These are phyloP conservation scores for Leishmania braziliensis DNA, from an alignment of 208 protist genomes.

Conservation along the genomic window DNA sequence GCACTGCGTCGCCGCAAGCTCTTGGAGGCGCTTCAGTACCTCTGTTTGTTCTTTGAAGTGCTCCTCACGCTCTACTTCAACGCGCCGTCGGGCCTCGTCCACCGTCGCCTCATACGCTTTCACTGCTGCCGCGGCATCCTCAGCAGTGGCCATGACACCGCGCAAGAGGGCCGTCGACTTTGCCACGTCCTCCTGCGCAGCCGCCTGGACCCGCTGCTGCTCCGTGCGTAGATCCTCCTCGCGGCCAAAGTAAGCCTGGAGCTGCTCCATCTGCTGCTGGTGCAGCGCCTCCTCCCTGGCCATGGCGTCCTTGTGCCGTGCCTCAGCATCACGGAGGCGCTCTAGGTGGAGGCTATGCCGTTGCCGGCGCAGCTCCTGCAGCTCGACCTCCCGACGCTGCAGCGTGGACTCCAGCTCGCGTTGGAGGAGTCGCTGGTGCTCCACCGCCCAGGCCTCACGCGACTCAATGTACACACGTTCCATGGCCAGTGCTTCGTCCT, in stretches of 20 bases:
- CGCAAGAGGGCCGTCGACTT: slow-evolving; percentile 42
- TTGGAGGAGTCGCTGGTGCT: slow-evolving; percentile 69
- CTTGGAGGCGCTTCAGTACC: slow-evolving; percentile 42
- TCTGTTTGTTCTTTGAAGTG: slow-evolving; percentile 38
- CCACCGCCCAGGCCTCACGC: slow-evolving; percentile 67
- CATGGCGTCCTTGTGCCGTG: slow-evolving; percentile 56
- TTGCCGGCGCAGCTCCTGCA: slow-evolving; percentile 58
- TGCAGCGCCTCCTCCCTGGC: slow-evolving; percentile 62
- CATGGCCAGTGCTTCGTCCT: slow-evolving; percentile 70
- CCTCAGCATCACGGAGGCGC: slow-evolving; percentile 58
- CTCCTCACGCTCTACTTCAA: slow-evolving; percentile 43
- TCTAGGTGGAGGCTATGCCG: slow-evolving; percentile 67
- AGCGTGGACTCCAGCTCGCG: slow-evolving; percentile 56
- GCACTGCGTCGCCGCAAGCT: slow-evolving; percentile 51
- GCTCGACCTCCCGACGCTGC: slow-evolving; percentile 49
- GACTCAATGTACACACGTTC: slow-evolving; percentile 76
- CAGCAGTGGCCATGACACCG: slow-evolving; percentile 31
- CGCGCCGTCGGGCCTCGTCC: slow-evolving; percentile 36
- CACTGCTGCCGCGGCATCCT: slow-evolving; percentile 42
- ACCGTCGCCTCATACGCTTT: slow-evolving; percentile 54
- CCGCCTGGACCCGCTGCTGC: slow-evolving; percentile 36
- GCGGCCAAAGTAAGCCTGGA: slow-evolving; percentile 49
- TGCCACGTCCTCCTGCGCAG: slow-evolving; percentile 49
- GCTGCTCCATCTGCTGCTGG: slow-evolving; percentile 56
- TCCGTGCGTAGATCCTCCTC: slow-evolving; percentile 63